Base-by-base conservation (phyloP, 2,329 filamentous ascomycete species). In the Cytospora chrysosperma region DNA sequence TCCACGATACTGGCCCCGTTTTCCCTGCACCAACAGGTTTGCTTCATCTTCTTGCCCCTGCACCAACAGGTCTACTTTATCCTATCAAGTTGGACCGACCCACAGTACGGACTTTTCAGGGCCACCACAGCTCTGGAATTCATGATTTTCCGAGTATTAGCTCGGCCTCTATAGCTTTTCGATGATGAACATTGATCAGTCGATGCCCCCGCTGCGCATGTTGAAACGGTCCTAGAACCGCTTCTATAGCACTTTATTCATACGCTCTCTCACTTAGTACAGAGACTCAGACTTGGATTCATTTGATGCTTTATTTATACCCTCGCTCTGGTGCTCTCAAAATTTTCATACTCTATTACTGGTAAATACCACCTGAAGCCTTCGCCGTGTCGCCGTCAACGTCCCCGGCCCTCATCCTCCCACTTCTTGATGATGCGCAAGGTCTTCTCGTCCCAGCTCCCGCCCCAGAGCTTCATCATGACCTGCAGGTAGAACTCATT, bases 401-500 rank as follows among this genome's bases (percentile, higher is more conserved):
- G 4, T 6, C 1, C 43, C 19, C 15, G 13, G 17, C 7, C 17
- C 13, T 24, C 1, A 7, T 28, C n/a, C 15, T 30, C 28, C 58
- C 51, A 61, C 1, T 40, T 47, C 27, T 55, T n/a, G 26, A 55
- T 32, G 6, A 55, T 61, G 1, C 21, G 21, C 17, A 61, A 3
- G 3, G 58, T 61, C 27, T 49, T 55, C 5, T 61, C 37, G 12
- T 61, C 51, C 13, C 37, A n/a, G 13, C 24, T 15, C 10, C 58
- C 58, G n/a, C 37, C 51, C 58, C 51, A 61, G 10, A 49, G 47
- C 21, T 21, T 49, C 27, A 49, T 13, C 17, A 55, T 21, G 5
- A 55, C 51, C 8, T 51, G 13, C 9, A 61, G 10, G 26, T 53
- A 61, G n/a, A 49, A 24, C 9, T 61, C 58, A 34, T 61, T 49